Evolutionary conservation across 164 flowering plant species (phyloP).

Genomic region (Sextonia rubra): DNA sequence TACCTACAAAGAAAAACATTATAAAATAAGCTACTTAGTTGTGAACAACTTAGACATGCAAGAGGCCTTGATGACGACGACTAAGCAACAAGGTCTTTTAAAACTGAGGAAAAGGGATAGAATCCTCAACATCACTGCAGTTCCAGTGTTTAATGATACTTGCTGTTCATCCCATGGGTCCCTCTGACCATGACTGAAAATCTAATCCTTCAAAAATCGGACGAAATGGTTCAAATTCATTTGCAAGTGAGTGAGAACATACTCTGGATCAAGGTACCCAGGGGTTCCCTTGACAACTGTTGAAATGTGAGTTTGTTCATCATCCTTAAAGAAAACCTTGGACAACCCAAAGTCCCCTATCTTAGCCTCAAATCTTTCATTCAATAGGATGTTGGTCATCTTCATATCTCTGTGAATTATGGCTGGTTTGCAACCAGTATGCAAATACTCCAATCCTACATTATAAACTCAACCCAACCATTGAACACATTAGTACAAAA

Average conservation of each 20-base stretch:
- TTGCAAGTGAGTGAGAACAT: slow-evolving; percentile 13
- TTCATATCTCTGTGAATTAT: slow-evolving; percentile 56
- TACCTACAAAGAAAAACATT: slow-evolving; percentile 21
- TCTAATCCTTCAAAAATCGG: too few relatives aligned
- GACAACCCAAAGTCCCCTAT: slow-evolving; percentile 55
- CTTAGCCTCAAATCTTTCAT: slow-evolving; percentile 38
- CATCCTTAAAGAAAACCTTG: slow-evolving; percentile 26
- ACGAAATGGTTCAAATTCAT: too few relatives aligned
- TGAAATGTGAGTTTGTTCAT: slow-evolving; percentile 22
- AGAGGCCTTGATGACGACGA: too few relatives aligned
- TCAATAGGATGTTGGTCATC: slow-evolving; percentile 39
- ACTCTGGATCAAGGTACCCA: slow-evolving; percentile 66
- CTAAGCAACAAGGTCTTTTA: too few relatives aligned
- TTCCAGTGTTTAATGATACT: too few relatives aligned
- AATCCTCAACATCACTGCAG: too few relatives aligned
- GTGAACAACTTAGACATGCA: too few relatives aligned
- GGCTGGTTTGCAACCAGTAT: slow-evolving; percentile 46
- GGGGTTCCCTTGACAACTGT: slow-evolving; percentile 41
- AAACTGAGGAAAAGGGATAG: too few relatives aligned
- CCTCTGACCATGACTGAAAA: too few relatives aligned
- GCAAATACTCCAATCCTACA: slow-evolving; percentile 54
- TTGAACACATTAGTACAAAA: background rate
- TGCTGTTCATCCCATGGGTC: too few relatives aligned
- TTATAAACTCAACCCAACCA: background rate
- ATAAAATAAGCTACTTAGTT: too few relatives aligned